Conservation (phyloP, 2,329 filamentous ascomycete genomes). For the Coniochaeta ligniaria region DNA sequence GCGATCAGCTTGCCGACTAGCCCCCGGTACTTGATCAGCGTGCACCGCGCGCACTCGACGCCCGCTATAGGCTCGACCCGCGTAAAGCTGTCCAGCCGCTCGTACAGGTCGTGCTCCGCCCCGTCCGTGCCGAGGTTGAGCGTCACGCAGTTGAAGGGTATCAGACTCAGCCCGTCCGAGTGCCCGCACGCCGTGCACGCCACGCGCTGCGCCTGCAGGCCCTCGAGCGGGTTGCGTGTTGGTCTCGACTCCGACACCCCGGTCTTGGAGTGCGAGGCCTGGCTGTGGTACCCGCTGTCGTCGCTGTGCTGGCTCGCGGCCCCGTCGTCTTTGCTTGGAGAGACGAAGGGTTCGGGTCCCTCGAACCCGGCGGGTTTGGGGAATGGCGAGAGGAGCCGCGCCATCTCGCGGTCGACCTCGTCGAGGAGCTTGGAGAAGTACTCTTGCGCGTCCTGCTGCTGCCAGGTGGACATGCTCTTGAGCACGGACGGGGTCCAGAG, state of each 20-base stretch:
- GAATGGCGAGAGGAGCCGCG: conserved; percentile 33
- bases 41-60: conserved; percentile 89
- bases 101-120: conserved; percentile 61
- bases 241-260: conserved; percentile 17
- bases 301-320: conserved; percentile 43
- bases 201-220: conserved; percentile 79
- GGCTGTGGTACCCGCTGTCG: conserved; percentile 50
- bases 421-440: conserved; percentile 90
- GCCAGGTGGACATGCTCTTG: conserved; percentile 90
- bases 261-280: conserved; percentile 27
- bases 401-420: conserved; percentile 72
- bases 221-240: conserved; percentile 72
- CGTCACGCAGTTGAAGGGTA: conserved; percentile 89
- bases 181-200: conserved; percentile 80
- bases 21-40: conserved; percentile 53
- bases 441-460: conserved; percentile 96
- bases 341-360: conserved; percentile 21
- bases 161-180: conserved; percentile 82
- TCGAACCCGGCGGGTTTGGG: conserved; percentile 32
- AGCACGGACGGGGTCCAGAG: conserved; percentile 77
- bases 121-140: conserved; percentile 65
- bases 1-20: conserved; percentile 41
- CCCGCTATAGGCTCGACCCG: conserved; percentile 79
- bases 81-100: conserved; percentile 79
- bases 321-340: conserved; percentile 30